Evolutionary conservation across 495 filamentous ascomycete genomes (phyloP), one percentile per base, ranked within the genome.

Genomic region (Podospora pseudocomata): DNA sequence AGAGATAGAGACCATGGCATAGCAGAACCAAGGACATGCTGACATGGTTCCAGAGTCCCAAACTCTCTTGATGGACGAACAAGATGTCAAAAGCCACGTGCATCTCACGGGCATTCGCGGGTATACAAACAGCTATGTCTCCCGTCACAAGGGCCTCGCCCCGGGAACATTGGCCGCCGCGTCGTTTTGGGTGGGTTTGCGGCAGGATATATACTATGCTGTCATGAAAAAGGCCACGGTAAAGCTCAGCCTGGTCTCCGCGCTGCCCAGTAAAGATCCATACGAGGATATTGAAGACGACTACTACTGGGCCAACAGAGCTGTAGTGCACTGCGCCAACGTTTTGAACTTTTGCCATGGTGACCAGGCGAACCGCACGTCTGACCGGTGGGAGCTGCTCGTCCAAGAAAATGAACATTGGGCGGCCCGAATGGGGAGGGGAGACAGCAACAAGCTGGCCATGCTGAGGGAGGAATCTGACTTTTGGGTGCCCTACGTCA

Each of bases 131-230:
- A 63, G 34, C 13, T 19, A 63, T 32, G 13, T 44, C 34, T 28
- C 18, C n/a, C 80, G 84, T 39, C 16, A 67, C 13, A 63, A 60
- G 9, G 77, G 74, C 49, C 78, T 82, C 59, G 71, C 72, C 1
- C 71, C 75, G 0, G 79, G 80, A 4, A 83, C 80, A 39, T 70
- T 88, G 2, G 74, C 78, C 20, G 80, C 82, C 13, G 84, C 85
- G 3, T 80, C 83, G 1, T 88, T 85, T 72, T 87, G 85, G 84
- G 84, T 88, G 34, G 83, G 83, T 9, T 78, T 88, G 16, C 80
- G 85, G 16, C 85, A 87, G 67, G 84, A 86, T 67, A 86, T 88
- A 53, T 86, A 86, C 71, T 78, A 73, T 34, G 85, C 85, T 5
- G 84, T 86, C 65, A 82, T 84, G n/a, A 83, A 80, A 6, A 78